Conservation (phyloP, 345 rosid genomes). For the Eutrema heterophyllum region DNA sequence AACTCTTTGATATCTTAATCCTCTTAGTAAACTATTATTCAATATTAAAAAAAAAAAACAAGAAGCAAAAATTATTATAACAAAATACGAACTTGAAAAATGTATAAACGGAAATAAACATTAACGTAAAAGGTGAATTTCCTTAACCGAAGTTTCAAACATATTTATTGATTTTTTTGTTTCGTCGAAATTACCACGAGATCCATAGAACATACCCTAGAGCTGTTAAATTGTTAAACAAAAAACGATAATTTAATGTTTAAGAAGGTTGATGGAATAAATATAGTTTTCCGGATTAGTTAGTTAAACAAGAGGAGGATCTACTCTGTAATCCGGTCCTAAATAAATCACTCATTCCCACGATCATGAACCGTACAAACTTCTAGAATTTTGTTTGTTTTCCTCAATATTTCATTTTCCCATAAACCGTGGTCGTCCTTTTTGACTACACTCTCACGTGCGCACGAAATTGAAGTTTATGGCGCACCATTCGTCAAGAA, state of each 20-base stretch:
- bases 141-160: background rate
- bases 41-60: no score
- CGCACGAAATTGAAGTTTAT: constrained; percentile 18
- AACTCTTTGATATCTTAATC: no score
- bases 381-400: background rate
- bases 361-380: constrained; percentile 23
- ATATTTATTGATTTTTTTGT: background rate
- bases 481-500: constrained; percentile 20
- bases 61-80: no score
- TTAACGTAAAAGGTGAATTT: background rate
- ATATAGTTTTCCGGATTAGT: background rate
- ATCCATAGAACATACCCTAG: background rate
- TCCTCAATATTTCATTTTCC: background rate
- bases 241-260: background rate
- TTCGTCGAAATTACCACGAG: background rate
- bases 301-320: constrained; percentile 5
- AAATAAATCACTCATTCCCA: constrained; percentile 5
- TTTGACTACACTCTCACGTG: constrained; percentile 32
- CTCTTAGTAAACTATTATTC: no score
- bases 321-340: constrained; percentile 22
- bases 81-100: no score
- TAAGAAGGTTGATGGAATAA: constrained; percentile 16
- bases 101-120: background rate
- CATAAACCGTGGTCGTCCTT: constrained; percentile 1
- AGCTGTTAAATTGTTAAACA: background rate